phyloP scores from a whole-genome alignment of 306 rosid genomes.

The Clitoria ternatea region DNA sequence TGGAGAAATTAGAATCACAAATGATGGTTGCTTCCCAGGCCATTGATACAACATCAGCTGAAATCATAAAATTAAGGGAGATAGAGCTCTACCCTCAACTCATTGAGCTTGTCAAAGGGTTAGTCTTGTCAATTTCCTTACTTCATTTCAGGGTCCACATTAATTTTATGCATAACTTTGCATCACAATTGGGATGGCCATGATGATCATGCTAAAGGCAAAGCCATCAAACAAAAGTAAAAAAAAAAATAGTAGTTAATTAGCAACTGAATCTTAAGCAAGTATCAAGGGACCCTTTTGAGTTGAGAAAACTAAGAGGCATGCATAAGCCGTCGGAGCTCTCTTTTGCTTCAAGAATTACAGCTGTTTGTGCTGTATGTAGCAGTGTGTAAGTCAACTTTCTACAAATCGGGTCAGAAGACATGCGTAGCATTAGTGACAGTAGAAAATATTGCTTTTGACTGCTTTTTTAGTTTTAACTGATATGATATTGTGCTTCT shows the following conservation, averaged over 20 bases:
- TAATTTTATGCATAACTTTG: neutral
- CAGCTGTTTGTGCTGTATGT: constrained; percentile 15
- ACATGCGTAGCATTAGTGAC: neutral
- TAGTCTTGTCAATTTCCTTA: constrained; percentile 29
- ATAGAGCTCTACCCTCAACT: constrained; percentile 84
- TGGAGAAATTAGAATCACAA: constrained; percentile 87
- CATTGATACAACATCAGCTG: constrained; percentile 82
- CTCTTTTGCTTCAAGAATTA: neutral
- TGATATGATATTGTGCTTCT: constrained; percentile 10
- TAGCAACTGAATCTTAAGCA: constrained; percentile 8
- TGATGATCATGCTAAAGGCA: neutral
- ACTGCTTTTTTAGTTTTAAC: constrained; percentile 32
- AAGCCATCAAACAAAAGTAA: neutral
- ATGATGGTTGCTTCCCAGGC: constrained; percentile 92
- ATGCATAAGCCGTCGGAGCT: neutral
- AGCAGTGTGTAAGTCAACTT: constrained; percentile 26
- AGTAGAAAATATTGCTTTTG: constrained; percentile 41
- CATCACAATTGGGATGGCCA: neutral
- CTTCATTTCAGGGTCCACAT: neutral
- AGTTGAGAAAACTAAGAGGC: neutral
- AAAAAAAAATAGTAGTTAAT: neutral
- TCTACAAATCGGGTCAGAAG: constrained; percentile 26
- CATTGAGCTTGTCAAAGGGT: constrained; percentile 88
- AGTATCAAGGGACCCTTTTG: constrained; percentile 2
- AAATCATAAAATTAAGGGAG: constrained; percentile 80